phyloP scores from a whole-genome alignment of 2,329 filamentous ascomycete species.

The Talaromyces amestolkiae region DNA sequence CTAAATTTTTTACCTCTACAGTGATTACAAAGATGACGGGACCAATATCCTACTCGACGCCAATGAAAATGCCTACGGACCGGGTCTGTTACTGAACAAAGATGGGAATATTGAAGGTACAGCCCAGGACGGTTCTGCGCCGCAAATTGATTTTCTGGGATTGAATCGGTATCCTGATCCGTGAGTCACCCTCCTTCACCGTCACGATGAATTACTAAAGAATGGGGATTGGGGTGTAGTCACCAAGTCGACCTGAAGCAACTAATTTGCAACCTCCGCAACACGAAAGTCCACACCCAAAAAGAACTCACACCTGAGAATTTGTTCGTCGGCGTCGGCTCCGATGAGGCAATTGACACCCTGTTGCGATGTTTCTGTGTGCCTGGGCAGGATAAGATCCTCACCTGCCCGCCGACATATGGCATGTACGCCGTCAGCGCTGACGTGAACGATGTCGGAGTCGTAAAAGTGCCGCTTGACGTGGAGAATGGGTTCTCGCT shows the following conservation, averaged over 20 bases:
- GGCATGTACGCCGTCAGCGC: constrained; percentile 97
- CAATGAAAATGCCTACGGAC: constrained; percentile 95
- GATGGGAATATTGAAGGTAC: constrained; percentile 50
- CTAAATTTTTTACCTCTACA: constrained; percentile 36
- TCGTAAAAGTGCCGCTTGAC: constrained; percentile 82
- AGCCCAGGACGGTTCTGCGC: constrained; percentile 41
- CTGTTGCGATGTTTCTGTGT: constrained; percentile 89
- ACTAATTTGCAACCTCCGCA: constrained; percentile 80
- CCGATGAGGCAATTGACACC: constrained; percentile 94
- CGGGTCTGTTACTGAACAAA: constrained; percentile 61
- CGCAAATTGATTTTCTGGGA: constrained; percentile 71
- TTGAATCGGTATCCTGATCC: constrained; percentile 96
- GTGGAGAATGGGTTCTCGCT: constrained; percentile 70
- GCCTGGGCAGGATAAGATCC: constrained; percentile 81
- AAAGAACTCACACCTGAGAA: constrained; percentile 74
- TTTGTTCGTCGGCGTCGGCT: constrained; percentile 92
- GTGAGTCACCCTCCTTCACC: constrained; percentile 30
- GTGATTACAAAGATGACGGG: constrained; percentile 98
- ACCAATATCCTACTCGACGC: constrained; percentile 94
- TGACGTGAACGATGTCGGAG: constrained; percentile 84
- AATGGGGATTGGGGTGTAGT: constrained; percentile 31
- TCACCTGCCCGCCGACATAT: constrained; percentile 94
- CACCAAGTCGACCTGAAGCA: constrained; percentile 87
- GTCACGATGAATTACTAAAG: not conserved
- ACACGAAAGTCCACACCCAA: constrained; percentile 72